Evolutionary conservation across 441 rosid species (phyloP).

Genomic region (Adansonia gregorii): DNA sequence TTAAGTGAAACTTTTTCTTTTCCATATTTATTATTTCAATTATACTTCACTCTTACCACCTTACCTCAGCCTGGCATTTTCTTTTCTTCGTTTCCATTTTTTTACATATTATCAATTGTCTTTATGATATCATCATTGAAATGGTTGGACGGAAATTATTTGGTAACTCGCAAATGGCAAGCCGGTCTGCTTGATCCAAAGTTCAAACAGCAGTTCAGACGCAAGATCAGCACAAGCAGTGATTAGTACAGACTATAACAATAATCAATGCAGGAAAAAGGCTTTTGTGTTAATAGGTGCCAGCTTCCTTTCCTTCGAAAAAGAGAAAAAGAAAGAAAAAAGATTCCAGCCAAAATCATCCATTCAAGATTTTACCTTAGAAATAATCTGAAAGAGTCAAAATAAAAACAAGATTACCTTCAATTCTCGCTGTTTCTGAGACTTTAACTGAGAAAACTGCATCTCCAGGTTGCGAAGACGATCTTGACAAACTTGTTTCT

Average conservation of each 20-base stretch:
- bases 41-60: neutral
- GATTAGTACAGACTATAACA: neutral
- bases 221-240: neutral
- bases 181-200: neutral
- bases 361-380: neutral
- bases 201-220: neutral
- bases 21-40: neutral
- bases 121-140: neutral
- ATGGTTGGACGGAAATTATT: neutral
- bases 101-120: neutral
- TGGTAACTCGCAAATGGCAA: neutral
- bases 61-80: neutral
- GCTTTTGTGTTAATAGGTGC: neutral
- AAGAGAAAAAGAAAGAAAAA: neutral
- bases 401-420: slow-evolving; percentile 45
- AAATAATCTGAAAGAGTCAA: neutral
- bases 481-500: slow-evolving; percentile 71
- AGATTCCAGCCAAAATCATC: neutral
- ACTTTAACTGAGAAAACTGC: slow-evolving; percentile 76
- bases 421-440: slow-evolving; percentile 69
- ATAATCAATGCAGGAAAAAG: neutral
- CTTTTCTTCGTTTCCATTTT: neutral
- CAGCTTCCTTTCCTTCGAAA: neutral
- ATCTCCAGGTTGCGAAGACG: slow-evolving; percentile 87
- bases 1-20: neutral